A percentile compares a stretch with the other conserved stretches of the same genome.
These are phyloP conservation scores for Rhodotorula mucilaginosa DNA, from an alignment of 1,284 basidiomycete genomes.

Conservation along the genomic window DNA sequence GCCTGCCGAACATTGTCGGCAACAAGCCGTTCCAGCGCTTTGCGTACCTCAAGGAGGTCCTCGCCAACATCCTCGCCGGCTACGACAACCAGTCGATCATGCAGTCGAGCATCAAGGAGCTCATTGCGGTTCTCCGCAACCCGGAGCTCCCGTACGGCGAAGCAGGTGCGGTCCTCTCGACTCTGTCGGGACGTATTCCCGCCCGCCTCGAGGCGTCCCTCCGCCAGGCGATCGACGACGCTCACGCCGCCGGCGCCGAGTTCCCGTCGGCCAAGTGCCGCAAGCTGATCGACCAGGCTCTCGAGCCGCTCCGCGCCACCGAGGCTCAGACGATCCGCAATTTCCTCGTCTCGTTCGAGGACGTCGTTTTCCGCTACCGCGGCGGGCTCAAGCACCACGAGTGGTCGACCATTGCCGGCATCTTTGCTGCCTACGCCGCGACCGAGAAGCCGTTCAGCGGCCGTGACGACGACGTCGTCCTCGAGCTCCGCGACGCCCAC, in stretches of 20 bases:
- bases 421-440: conserved; percentile 71
- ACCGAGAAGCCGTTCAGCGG: conserved; percentile 92
- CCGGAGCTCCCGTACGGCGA: conserved; percentile 88
- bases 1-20: conserved; percentile 79
- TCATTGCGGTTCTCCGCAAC: conserved; percentile 73
- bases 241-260: conserved; percentile 66
- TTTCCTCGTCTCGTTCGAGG: conserved; percentile 66
- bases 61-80: conserved; percentile 90
- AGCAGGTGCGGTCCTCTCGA: conserved; percentile 76
- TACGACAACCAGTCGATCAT: conserved; percentile 91
- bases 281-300: conserved; percentile 68
- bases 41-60: conserved; percentile 68
- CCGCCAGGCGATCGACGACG: conserved; percentile 71
- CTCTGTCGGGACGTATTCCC: conserved; percentile 91
- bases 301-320: conserved; percentile 74
- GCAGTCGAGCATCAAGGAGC: conserved; percentile 75
- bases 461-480: conserved; percentile 83
- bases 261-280: conserved; percentile 68
- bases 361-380: conserved; percentile 76
- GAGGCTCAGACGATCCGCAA: conserved; percentile 74
- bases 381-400: conserved; percentile 86
- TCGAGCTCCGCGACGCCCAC: conserved; percentile 84
- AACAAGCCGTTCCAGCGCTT: conserved; percentile 89
- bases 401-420: conserved; percentile 66
- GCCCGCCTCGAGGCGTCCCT: conserved; percentile 84